Evolutionary conservation across 352 stramenopile genomes (phyloP), one percentile per base, ranked within the genome.

Genomic region (Pythium coloratum): DNA sequence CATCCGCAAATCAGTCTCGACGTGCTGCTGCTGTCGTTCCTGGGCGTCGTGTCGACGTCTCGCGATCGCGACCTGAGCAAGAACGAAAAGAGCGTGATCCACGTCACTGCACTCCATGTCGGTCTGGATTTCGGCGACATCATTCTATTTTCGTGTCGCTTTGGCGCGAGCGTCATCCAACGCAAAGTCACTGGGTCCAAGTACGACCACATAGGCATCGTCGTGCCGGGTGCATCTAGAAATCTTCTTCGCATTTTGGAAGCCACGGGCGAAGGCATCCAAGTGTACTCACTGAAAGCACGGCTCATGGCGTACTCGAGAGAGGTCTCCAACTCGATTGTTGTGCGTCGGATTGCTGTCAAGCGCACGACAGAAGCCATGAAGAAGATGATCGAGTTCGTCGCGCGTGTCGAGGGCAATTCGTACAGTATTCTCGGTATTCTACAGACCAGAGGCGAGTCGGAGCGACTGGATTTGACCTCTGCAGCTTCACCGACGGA

Each of bases 361-460:
- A 66, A 76, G n/a, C 82, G 87, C 10, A 81, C 75, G 7, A 62
- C 72, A 1, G 78, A 81, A 54, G n/a, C 84, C 2, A 38, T 81
- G 16, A 68, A 78, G 42, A 66, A 76, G 8, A 65, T 95, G 28
- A 51, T 59, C 6, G 51, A 75, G 8, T 95, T 95, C 55, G 84
- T 93, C 12, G 59, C 76, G 50, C 64, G 71, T n/a, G 85, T 94
- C 2, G 77, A 95, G 2, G 87, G 87, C 12, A 95, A 94, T 58
- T 73, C 86, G 16, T 95, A 95, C 70, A 95, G 87, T 66, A 90
- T 95, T 26, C 75, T 94, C 4, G 86, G 87, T 0, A 86, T 95
- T 8, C 54, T 95, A 9, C 75, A 79, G 26, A 86, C 70, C 0
- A 73, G 73, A 50, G 77, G 76, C 2, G 84, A 90, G 59, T 90